Percentiles rank a stretch among this genome's conserved stretches.
phyloP scores from a whole-genome alignment of 2,329 filamentous ascomycete genomes.

The Diaporthe capsici region DNA sequence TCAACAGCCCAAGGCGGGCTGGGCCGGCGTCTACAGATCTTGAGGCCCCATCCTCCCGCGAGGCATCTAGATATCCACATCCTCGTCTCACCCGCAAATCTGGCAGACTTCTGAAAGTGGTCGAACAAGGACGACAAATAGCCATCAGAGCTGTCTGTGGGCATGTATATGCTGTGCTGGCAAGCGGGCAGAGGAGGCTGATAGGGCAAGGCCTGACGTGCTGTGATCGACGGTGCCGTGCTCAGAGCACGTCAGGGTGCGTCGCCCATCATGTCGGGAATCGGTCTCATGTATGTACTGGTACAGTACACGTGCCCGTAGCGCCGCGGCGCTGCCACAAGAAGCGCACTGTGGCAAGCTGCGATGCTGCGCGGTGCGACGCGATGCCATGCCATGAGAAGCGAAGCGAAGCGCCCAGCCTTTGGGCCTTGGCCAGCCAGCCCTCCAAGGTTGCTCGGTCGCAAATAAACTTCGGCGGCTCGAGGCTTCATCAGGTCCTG shows the following conservation, averaged over 20 bases:
- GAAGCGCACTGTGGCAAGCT: slow-evolving; percentile 8
- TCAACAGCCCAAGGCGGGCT: slow-evolving; percentile 25
- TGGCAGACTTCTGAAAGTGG: background rate
- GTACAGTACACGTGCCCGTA: slow-evolving; percentile 15
- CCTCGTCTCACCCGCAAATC: slow-evolving; percentile 10
- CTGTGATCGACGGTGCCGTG: slow-evolving; percentile 32
- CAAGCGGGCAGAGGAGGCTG: slow-evolving; percentile 5
- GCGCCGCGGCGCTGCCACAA: background rate
- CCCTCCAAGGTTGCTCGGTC: slow-evolving; percentile 16
- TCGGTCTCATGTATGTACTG: slow-evolving; percentile 26
- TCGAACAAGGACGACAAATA: slow-evolving; percentile 6
- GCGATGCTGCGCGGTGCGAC: slow-evolving; percentile 5
- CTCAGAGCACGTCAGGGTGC: slow-evolving; percentile 30
- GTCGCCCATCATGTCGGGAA: slow-evolving; percentile 33
- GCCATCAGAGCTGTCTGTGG: background rate
- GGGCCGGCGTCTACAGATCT: slow-evolving; percentile 19
- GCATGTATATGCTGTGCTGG: slow-evolving; percentile 2
- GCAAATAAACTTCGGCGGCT: slow-evolving; percentile 31
- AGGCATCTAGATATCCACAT: background rate
- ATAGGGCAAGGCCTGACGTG: slow-evolving; percentile 22
- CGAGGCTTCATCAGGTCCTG: slow-evolving; percentile 16
- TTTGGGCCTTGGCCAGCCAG: slow-evolving; percentile 23
- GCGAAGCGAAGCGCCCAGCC: slow-evolving; percentile 27
- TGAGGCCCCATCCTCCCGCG: slow-evolving; percentile 12
- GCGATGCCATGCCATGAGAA: slow-evolving; percentile 7